Evolutionary conservation across 2,329 filamentous ascomycete genomes (phyloP).

Genomic region (Fusarium sp.): DNA sequence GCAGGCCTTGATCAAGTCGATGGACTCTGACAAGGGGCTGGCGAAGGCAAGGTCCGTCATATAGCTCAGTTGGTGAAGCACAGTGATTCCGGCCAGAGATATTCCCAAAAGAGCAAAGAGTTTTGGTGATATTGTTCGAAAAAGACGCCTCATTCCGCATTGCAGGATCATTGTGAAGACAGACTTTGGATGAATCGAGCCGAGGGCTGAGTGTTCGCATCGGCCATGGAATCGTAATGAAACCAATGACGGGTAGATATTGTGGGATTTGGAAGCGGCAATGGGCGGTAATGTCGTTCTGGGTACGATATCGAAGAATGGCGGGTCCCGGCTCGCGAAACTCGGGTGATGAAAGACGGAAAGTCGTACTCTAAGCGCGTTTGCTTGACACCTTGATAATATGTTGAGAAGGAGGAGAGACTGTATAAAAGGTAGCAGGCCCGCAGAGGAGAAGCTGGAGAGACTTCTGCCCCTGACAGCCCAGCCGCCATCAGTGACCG

Average conservation of each 20-base stretch:
- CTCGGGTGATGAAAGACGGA: neutral
- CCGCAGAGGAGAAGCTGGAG: neutral
- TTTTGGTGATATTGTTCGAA: neutral
- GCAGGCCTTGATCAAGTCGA: neutral
- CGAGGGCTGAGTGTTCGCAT: neutral
- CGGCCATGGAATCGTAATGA: neutral
- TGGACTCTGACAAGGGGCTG: neutral
- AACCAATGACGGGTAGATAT: neutral
- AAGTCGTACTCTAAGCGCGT: neutral
- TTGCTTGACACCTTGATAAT: neutral
- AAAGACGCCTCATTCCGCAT: neutral
- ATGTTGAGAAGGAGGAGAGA: neutral
- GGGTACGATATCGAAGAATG: neutral
- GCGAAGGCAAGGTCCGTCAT: neutral
- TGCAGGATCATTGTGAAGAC: neutral
- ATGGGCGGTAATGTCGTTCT: neutral
- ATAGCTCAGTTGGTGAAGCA: neutral
- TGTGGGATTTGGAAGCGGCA: neutral
- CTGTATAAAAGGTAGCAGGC: neutral
- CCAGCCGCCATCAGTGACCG: neutral
- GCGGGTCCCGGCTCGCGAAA: neutral
- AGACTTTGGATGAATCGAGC: neutral
- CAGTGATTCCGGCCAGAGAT: neutral
- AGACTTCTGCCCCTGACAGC: neutral
- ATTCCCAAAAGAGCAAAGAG: neutral